phyloP scores from a whole-genome alignment of 345 rosid genomes.

The Melaleuca alternifolia region DNA sequence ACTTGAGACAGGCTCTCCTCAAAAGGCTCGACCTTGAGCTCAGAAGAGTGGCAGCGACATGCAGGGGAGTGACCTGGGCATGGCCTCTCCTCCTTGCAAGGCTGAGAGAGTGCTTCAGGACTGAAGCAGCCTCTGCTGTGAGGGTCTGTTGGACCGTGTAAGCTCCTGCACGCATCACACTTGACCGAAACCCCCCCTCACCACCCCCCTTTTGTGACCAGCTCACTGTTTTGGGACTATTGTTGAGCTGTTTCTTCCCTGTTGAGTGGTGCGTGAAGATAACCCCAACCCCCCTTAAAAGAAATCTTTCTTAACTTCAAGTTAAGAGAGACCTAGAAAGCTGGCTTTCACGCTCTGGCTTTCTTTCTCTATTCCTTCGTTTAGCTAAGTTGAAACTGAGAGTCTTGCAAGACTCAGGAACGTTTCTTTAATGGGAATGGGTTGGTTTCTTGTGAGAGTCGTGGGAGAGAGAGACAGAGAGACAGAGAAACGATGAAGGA shows the following conservation, averaged over 20 bases:
- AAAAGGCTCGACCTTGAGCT: slow-evolving; percentile 31
- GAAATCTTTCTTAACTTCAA: neutral
- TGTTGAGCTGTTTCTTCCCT: neutral
- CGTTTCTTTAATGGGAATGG: neutral
- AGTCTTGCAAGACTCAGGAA: neutral
- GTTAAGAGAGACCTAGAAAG: neutral
- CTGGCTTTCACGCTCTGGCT: neutral
- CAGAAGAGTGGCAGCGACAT: slow-evolving; percentile 42
- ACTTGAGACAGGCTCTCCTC: slow-evolving; percentile 39
- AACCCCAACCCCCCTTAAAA: neutral
- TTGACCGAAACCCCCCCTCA: slow-evolving; percentile 45
- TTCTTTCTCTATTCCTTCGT: neutral
- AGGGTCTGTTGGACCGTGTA: slow-evolving; percentile 95
- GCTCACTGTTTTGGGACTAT: neutral
- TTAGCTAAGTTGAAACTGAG: neutral
- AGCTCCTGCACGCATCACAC: slow-evolving; percentile 89
- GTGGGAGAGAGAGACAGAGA: neutral
- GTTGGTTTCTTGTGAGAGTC: neutral
- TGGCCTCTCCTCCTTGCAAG: slow-evolving; percentile 88
- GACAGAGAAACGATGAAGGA: neutral
- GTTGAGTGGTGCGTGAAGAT: neutral
- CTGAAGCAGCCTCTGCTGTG: slow-evolving; percentile 96
- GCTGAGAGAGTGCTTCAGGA: slow-evolving; percentile 82
- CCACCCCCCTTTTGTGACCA: slow-evolving; percentile 13
- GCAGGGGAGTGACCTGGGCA: slow-evolving; percentile 90